Base-by-base conservation (phyloP, 192 early-diverging fungal species). In the Backusella australiensis region DNA sequence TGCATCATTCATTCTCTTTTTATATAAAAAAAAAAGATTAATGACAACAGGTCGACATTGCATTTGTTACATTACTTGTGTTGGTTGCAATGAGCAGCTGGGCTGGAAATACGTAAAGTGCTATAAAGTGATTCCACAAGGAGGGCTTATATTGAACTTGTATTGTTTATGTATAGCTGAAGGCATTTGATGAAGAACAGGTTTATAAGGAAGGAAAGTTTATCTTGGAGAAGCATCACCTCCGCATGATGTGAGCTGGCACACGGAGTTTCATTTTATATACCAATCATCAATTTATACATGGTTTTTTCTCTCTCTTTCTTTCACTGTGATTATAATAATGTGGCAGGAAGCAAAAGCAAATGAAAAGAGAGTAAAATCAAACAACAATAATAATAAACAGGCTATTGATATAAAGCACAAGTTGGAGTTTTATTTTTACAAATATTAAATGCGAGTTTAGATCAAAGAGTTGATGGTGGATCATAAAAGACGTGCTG, bases 41-140 rank as follows among this genome's bases (percentile, higher is more conserved):
- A 95, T 94, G 93, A 90, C 87, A 67, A 94, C 94, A n/a, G 94
- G 94, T 1, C 52, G 86, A 32, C 94, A 95, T 71, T 89, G 87
- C 3, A 92, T 95, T 36, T 76, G 85, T 23, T 91, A 93, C 72
- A 90, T 95, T 67, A 81, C 75, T 69, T 95, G 94, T 75, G 81
- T 76, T 44, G 78, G 81, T 5, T 91, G 90, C 44, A 63, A 75
- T 29, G 68, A 75, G 6, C 76, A 90, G 21, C 65, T 91, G 29
- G 90, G 90, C 1, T 91, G 90, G 89, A 91, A 86, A 86, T 91
- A 91, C 72, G 88, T 89, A 81, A 49, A 73, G 84, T 41, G 34
- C 3, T 23, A 1, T 65, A 17, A 53, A 2, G 4, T 23, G 34
- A 17, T 34, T 44, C 71, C 38, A 80, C 15, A 23, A 29, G 53